A percentile compares a stretch with the other conserved stretches of the same genome.
phyloP scores from a whole-genome alignment of 768 basidiomycete species.

The Paxillus involutus region DNA sequence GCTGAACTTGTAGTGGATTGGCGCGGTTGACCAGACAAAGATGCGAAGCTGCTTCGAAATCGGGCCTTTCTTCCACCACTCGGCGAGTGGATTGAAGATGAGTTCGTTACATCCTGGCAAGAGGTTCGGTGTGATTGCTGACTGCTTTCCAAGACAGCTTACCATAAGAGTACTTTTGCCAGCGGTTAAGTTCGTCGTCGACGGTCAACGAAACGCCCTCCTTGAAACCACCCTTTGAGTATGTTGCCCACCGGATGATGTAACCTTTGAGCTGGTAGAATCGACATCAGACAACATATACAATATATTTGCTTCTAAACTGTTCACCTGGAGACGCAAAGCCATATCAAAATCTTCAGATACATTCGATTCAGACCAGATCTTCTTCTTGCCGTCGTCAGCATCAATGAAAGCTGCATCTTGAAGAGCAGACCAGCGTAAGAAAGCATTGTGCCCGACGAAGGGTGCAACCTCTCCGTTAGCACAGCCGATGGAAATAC shows the following conservation, averaged over 20 bases:
- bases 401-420: slow-evolving; percentile 75
- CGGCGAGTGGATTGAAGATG: slow-evolving; percentile 79
- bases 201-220: slow-evolving; percentile 90
- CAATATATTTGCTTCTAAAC: not conserved
- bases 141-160: slow-evolving; percentile 37
- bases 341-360: slow-evolving; percentile 76
- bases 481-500: slow-evolving; percentile 74
- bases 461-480: slow-evolving; percentile 80
- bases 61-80: slow-evolving; percentile 79
- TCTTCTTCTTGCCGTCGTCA: slow-evolving; percentile 58
- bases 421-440: slow-evolving; percentile 90
- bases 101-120: slow-evolving; percentile 44
- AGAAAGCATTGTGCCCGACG: slow-evolving; percentile 86
- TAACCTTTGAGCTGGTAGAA: slow-evolving; percentile 31
- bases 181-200: slow-evolving; percentile 89
- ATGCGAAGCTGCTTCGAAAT: slow-evolving; percentile 78
- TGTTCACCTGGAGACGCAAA: slow-evolving; percentile 46
- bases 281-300: slow-evolving; percentile 59
- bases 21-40: slow-evolving; percentile 76
- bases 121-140: slow-evolving; percentile 26
- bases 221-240: slow-evolving; percentile 84
- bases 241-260: slow-evolving; percentile 66
- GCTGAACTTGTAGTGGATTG: slow-evolving; percentile 79
- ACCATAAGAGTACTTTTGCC: slow-evolving; percentile 89
- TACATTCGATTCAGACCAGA: slow-evolving; percentile 68